Evolutionary conservation across 2,329 filamentous ascomycete genomes (phyloP).

Genomic region (Nemania serpens): DNA sequence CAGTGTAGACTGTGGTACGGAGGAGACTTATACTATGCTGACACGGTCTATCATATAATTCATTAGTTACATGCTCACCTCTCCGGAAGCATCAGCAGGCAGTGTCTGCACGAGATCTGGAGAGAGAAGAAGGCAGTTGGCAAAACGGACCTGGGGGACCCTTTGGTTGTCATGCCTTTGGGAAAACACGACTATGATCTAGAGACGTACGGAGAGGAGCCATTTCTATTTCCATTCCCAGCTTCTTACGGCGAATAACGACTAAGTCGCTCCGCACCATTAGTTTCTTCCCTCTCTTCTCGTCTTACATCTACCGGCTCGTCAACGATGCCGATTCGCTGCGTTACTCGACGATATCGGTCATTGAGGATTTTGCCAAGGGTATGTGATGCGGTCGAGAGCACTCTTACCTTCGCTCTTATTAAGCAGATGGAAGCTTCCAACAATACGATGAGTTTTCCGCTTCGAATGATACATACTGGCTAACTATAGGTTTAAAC

Average conservation of each 20-base stretch:
- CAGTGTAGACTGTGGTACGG: neutral
- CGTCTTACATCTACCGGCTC: constrained; percentile 78
- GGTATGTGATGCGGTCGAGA: constrained; percentile 39
- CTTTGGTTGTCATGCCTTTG: constrained; percentile 68
- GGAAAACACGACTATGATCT: constrained; percentile 75
- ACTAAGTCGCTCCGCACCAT: neutral
- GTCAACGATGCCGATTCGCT: constrained; percentile 66
- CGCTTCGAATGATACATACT: neutral
- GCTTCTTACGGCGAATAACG: neutral
- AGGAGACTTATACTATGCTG: neutral
- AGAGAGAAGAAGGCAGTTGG: constrained; percentile 58
- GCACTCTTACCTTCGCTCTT: neutral
- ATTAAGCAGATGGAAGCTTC: no score
- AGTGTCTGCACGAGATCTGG: constrained; percentile 78
- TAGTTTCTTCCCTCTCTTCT: constrained; percentile 80
- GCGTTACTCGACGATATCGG: constrained; percentile 64
- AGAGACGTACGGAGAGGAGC: constrained; percentile 59
- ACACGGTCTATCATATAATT: neutral
- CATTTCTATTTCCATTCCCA: neutral
- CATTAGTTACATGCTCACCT: constrained; percentile 23
- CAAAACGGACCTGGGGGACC: constrained; percentile 66
- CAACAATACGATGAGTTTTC: neutral
- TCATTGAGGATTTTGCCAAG: constrained; percentile 66
- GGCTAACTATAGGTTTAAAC: neutral
- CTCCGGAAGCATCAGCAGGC: constrained; percentile 60